phyloP scores from a whole-genome alignment of 2,329 filamentous ascomycete genomes.

The Cladophialophora yegresii region DNA sequence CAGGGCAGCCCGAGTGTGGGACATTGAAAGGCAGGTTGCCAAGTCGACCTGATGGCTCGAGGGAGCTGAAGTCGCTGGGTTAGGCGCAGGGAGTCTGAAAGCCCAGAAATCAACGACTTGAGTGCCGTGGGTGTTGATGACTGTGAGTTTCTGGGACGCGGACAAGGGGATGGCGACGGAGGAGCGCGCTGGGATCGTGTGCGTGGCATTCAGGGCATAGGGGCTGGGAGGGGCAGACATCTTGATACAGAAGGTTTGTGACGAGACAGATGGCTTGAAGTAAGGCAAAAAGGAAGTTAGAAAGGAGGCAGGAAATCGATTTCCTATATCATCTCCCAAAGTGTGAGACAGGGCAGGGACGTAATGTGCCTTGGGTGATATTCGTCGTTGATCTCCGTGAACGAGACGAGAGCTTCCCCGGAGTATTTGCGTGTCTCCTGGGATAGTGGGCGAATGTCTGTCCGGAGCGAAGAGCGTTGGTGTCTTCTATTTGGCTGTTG shows the following conservation, averaged over 20 bases:
- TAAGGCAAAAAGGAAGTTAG: not conserved
- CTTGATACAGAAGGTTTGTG: not conserved
- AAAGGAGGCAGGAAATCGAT: not conserved
- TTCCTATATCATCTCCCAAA: not conserved
- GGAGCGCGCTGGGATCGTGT: conserved; percentile 48
- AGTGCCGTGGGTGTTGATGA: conserved; percentile 53
- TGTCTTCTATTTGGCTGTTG: not conserved
- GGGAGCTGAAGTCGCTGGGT: conserved; percentile 3
- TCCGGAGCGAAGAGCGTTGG: not conserved
- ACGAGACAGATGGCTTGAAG: not conserved
- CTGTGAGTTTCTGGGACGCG: conserved; percentile 47
- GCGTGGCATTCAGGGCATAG: conserved; percentile 15
- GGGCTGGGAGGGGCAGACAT: conserved; percentile 10
- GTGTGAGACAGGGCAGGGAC: not conserved
- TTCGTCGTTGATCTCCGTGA: conserved; percentile 27
- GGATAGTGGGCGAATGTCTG: not conserved
- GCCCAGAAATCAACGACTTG: conserved; percentile 57
- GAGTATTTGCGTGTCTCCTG: not conserved
- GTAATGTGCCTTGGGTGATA: not conserved
- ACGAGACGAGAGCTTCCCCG: not conserved
- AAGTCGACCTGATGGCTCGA: not conserved
- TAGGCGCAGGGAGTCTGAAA: conserved; percentile 41
- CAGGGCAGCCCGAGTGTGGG: conserved; percentile 44
- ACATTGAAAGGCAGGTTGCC: conserved; percentile 42
- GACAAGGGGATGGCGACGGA: conserved; percentile 45